Conservation (phyloP, 2,329 filamentous ascomycete genomes). For the Xylariales sp. region DNA sequence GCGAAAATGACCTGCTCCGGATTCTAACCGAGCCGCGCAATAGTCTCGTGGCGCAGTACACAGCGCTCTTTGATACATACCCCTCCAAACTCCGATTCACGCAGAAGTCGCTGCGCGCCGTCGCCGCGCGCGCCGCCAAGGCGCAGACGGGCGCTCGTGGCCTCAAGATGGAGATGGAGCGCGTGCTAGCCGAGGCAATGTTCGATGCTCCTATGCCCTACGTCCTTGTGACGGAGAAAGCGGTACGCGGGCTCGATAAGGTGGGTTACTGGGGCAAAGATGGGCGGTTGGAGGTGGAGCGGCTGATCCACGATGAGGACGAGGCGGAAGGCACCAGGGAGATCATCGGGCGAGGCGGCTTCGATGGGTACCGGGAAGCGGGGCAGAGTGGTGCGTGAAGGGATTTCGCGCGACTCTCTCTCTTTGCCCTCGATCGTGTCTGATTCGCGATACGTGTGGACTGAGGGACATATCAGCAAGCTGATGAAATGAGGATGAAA, state of each 20-base stretch:
- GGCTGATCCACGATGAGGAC: conserved; percentile 62
- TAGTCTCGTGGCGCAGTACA: conserved; percentile 83
- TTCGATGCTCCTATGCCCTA: conserved; percentile 76
- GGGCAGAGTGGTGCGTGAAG: conserved; percentile 26
- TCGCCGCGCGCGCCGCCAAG: conserved; percentile 63
- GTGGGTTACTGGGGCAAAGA: conserved; percentile 64
- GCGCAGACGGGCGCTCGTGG: conserved; percentile 73
- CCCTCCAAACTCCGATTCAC: conserved; percentile 83
- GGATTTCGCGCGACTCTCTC: no score
- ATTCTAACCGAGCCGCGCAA: conserved; percentile 93
- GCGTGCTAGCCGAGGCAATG: conserved; percentile 73
- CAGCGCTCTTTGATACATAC: conserved; percentile 74
- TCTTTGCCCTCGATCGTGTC: background rate
- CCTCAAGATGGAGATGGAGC: conserved; percentile 76
- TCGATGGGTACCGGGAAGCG: conserved; percentile 25
- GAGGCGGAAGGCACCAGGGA: conserved; percentile 13
- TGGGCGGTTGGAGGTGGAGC: conserved; percentile 64
- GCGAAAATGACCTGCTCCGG: conserved; percentile 64
- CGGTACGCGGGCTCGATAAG: conserved; percentile 59
- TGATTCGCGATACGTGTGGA: background rate
- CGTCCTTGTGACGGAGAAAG: conserved; percentile 68
- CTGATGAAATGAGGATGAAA: no score
- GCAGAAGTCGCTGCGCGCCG: conserved; percentile 70
- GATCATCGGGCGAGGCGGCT: conserved; percentile 11
- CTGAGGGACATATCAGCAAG: no score